These are phyloP conservation scores for Fusarium ambrosium DNA, from an alignment of 2,329 filamentous ascomycete species.

Conservation along the genomic window DNA sequence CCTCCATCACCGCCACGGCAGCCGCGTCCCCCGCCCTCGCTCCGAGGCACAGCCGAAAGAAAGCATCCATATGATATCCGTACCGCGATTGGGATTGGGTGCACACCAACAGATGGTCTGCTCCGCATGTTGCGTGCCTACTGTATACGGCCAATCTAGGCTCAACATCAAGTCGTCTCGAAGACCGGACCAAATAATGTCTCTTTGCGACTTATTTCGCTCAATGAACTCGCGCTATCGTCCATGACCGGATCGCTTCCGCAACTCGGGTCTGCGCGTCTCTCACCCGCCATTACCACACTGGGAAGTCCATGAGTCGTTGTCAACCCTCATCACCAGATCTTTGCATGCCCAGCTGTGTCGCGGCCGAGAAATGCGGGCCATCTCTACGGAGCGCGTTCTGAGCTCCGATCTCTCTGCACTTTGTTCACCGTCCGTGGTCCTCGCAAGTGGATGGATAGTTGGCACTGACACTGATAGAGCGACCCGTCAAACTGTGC, in stretches of 20 bases:
- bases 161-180: conserved; percentile 16
- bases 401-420: conserved; percentile 25
- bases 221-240: conserved; percentile 28
- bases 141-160: conserved; percentile 22
- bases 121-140: conserved; percentile 13
- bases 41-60: conserved; percentile 46
- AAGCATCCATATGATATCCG: conserved; percentile 34
- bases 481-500: conserved; percentile 43
- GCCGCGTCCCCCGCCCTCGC: conserved; percentile 22
- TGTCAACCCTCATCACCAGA: conserved; percentile 37
- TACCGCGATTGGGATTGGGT: conserved; percentile 27
- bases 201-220: conserved; percentile 18
- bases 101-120: conserved; percentile 17
- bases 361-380: conserved; percentile 15
- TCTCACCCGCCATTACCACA: conserved; percentile 23
- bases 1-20: conserved; percentile 31
- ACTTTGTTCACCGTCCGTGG: conserved; percentile 23
- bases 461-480: conserved; percentile 1
- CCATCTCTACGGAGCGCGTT: conserved; percentile 5
- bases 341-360: conserved; percentile 37
- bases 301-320: conserved; percentile 16
- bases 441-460: conserved; percentile 9
- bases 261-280: conserved; percentile 26
- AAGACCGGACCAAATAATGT: conserved; percentile 15
- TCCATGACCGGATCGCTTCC: conserved; percentile 26